A percentile compares a stretch with the other conserved stretches of the same genome.
Conservation (phyloP, 495 filamentous ascomycete species). For the Penicillium atrosanguineum region DNA sequence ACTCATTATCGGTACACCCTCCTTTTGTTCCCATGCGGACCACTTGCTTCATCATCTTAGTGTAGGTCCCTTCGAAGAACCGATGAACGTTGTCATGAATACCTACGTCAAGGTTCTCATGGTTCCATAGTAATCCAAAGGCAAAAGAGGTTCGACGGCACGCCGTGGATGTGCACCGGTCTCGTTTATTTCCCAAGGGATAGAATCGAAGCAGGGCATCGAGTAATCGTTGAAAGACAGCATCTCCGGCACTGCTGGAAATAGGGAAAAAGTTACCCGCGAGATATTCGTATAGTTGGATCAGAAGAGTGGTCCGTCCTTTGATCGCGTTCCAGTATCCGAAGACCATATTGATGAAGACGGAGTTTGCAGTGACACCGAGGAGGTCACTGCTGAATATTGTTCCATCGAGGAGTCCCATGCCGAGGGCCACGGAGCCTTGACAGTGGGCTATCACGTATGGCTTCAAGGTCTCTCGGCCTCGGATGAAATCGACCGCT, state of each 20-base stretch:
- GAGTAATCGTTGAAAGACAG: constrained; percentile 9
- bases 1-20: constrained; percentile 41
- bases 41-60: constrained; percentile 54
- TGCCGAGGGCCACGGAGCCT: constrained; percentile 58
- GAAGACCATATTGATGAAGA: constrained; percentile 66
- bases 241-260: not conserved
- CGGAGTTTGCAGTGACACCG: constrained; percentile 62
- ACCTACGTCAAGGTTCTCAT: constrained; percentile 59
- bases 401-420: constrained; percentile 63
- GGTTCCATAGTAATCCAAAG: constrained; percentile 66
- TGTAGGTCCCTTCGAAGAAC: constrained; percentile 63
- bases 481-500: constrained; percentile 53
- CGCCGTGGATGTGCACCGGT: constrained; percentile 60
- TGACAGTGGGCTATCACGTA: constrained; percentile 68
- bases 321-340: constrained; percentile 57
- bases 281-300: constrained; percentile 14
- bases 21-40: constrained; percentile 56
- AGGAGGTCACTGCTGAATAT: constrained; percentile 30
- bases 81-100: constrained; percentile 61
- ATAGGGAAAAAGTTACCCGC: constrained; percentile 16
- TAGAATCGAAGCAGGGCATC: constrained; percentile 46
- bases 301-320: constrained; percentile 35
- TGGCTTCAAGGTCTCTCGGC: constrained; percentile 29
- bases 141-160: constrained; percentile 61
- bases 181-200: constrained; percentile 45